Base-by-base conservation (phyloP, 164 flowering plant species). In the Cinnamomum chago region DNA sequence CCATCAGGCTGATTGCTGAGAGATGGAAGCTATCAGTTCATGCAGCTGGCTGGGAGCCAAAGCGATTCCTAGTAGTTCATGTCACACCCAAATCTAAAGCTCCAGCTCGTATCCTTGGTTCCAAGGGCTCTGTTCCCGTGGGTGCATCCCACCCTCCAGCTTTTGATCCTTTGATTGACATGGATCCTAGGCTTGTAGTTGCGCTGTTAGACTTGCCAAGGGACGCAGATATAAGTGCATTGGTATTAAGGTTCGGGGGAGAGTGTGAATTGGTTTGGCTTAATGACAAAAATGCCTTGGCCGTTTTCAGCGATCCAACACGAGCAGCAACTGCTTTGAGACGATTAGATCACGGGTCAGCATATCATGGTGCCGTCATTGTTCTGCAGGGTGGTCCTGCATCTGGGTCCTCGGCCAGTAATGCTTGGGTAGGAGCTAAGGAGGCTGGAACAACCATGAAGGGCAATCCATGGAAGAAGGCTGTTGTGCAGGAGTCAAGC, bases 1-100 rank as follows among this genome's bases (percentile, higher is more conserved):
- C 95, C 2, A 83, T 93, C 24, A 88, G 91, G 83, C 76, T 88
- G 14, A 89, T 95, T 70, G 98, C 99, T 24, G 98, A 89, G 67
- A 86, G 99, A 75, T 95, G 99, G 99, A 95, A 95, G 83, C 94
- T 95, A 62, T 77, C 91, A 0, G 82, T 93, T 30, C 82, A 76
- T 71, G 79, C 93, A 28, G 97, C 95, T 78, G 99, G 99, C 25
- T 89, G 99, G 99, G 99, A 95, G 82, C 99, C 98, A 20, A 92
- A 86, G 74, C 86, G 97, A 17, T 95, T 95, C 64, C 79, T 92
- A 24, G 88, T 88, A 62, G 84, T 91, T 70, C 93, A 91, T 83
- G 95, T 87, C 33, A 92, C 99, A 1, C 83, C 90, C 9, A 95
- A 88, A 78, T 93, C 98, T 17, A 95, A 90, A 83, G 83, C 88